Base-by-base conservation (phyloP, 257 asterid genomes). In the Anisodus tanguticus region DNA sequence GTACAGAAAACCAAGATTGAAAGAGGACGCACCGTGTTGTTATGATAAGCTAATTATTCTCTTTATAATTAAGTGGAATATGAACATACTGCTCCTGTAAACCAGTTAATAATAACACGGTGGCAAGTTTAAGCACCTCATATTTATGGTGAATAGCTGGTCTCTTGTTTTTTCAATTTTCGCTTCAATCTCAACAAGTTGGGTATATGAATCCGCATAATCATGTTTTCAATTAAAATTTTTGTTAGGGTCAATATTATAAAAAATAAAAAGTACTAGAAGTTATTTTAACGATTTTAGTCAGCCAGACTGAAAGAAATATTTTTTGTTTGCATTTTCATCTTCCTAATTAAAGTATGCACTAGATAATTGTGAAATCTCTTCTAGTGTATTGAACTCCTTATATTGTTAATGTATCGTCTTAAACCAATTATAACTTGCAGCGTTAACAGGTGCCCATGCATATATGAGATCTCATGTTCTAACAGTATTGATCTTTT, bases 1-100 rank as follows among this genome's bases (percentile, higher is more conserved):
- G 82, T 77, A 77, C 82, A 53, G 49, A 31, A 77, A 53, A 53
- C 15, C 60, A 8, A 77, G 11, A 53, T 53, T 45, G 39, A 26
- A 53, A 53, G 64, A 2, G n/a, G 45, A 76, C 19, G 8, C 19
- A 11, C 19, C 43, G 22, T 31, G 51, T 12, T 66, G 72, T 31
- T 15, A 77, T 77, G 39, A 53, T 31, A 54, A 13, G 82, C 22
- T 22, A 26, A 3, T 77, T 77, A 26, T 76, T 26, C 45, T 26
- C n/a, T 13, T 51, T 22, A 64, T 11, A 9, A 26, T 7, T 63
- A 26, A 63, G 4, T 22, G 37, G 16, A 22, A 5, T n/a, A 62
- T 60, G 68, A 1, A 64, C 17, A 76, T n/a, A 76, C 1, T 49
- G 43, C 17, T 49, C 1, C 81, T 10, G 0, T 3, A 41, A 70